phyloP scores from a whole-genome alignment of 192 early-diverging fungal genomes.

The Kickxella alabastrina region DNA sequence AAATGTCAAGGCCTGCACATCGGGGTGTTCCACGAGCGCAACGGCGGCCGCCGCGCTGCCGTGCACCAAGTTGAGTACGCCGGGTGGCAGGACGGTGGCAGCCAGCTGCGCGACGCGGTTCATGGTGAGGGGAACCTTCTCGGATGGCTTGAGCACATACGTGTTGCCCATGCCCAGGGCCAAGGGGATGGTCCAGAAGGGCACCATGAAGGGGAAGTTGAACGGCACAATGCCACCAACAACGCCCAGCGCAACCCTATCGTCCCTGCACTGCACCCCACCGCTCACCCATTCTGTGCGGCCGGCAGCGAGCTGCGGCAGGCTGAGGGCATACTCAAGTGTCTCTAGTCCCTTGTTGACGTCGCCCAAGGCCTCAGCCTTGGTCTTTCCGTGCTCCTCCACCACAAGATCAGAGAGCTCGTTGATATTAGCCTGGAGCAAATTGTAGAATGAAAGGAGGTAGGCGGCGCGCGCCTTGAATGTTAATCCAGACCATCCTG shows the following conservation, averaged over 20 bases:
- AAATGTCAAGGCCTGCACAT: slow-evolving; percentile 70
- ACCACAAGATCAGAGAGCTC: slow-evolving; percentile 72
- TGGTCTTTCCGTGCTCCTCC: slow-evolving; percentile 77
- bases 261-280: slow-evolving; percentile 65
- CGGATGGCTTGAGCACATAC: slow-evolving; percentile 72
- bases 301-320: slow-evolving; percentile 64
- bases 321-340: slow-evolving; percentile 67
- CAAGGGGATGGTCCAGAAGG: slow-evolving; percentile 78
- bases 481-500: slow-evolving; percentile 59
- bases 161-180: slow-evolving; percentile 70
- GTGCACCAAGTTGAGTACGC: slow-evolving; percentile 74
- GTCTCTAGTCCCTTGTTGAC: slow-evolving; percentile 76
- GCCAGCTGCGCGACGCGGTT: slow-evolving; percentile 57
- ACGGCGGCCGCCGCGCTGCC: slow-evolving; percentile 54
- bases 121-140: slow-evolving; percentile 83
- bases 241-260: slow-evolving; percentile 65
- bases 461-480: slow-evolving; percentile 66
- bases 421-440: slow-evolving; percentile 54
- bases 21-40: slow-evolving; percentile 58
- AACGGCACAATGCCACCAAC: slow-evolving; percentile 79
- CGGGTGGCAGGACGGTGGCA: slow-evolving; percentile 60
- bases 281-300: slow-evolving; percentile 61
- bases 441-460: slow-evolving; percentile 59
- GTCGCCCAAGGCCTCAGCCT: slow-evolving; percentile 67
- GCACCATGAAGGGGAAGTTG: slow-evolving; percentile 84